A percentile compares a stretch with the other conserved stretches of the same genome.
phyloP scores from a whole-genome alignment of 2,329 filamentous ascomycete species.

The Colletotrichum tabaci region DNA sequence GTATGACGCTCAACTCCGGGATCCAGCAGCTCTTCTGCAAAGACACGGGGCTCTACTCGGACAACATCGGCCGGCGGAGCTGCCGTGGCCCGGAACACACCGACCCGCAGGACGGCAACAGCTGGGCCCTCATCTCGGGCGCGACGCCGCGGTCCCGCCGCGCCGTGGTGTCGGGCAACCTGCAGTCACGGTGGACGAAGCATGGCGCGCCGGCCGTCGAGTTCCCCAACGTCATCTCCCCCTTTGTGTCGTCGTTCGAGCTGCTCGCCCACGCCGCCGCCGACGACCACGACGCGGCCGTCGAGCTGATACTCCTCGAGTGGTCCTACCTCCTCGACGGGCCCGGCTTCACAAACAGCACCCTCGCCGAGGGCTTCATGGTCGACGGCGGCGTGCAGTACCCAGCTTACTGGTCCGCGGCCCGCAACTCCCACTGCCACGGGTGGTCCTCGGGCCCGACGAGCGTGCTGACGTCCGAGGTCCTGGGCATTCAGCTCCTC shows the following conservation, averaged over 20 bases:
- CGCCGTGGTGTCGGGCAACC: constrained; percentile 51
- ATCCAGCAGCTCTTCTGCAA: constrained; percentile 46
- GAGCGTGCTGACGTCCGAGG: constrained; percentile 47
- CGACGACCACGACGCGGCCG: constrained; percentile 52
- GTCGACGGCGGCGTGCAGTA: constrained; percentile 54
- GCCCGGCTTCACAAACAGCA: constrained; percentile 58
- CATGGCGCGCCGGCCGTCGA: constrained; percentile 63
- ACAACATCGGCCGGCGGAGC: constrained; percentile 57
- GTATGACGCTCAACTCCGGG: constrained; percentile 42
- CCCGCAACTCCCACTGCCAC: constrained; percentile 54
- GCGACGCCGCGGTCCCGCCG: constrained; percentile 44
- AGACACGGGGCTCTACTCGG: constrained; percentile 58
- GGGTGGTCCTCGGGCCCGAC: constrained; percentile 56
- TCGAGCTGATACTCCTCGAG: constrained; percentile 58
- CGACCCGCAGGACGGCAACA: constrained; percentile 65
- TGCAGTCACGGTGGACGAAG: constrained; percentile 58
- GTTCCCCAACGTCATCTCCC: constrained; percentile 54
- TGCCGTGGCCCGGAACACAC: constrained; percentile 55
- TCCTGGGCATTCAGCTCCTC: constrained; percentile 50
- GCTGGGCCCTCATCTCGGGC: constrained; percentile 58
- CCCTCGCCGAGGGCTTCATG: constrained; percentile 59
- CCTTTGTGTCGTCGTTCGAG: constrained; percentile 54
- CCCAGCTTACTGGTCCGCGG: constrained; percentile 49
- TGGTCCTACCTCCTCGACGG: constrained; percentile 58
- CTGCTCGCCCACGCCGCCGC: constrained; percentile 55